Conservation (phyloP, 2,329 filamentous ascomycete species). For the Cladobotryum protrusum region DNA sequence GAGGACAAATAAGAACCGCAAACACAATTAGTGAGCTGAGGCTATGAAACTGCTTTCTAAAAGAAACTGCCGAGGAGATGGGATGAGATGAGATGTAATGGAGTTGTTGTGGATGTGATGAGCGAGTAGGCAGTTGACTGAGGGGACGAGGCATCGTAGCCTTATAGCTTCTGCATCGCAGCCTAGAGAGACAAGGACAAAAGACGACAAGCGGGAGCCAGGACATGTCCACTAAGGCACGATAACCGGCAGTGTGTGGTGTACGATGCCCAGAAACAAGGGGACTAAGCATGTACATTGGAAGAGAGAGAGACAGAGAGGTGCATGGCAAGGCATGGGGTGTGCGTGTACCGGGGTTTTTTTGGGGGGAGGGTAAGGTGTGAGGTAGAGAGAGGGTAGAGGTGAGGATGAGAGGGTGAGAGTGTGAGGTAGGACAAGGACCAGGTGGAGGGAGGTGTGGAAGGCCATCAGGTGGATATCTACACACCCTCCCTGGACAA, state of each 20-base stretch:
- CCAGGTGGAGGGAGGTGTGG: background rate
- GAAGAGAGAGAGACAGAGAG: background rate
- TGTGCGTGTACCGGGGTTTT: too few relatives aligned
- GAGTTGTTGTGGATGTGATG: slow-evolving; percentile 19
- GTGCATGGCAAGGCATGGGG: background rate
- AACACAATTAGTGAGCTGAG: slow-evolving; percentile 7
- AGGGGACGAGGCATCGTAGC: slow-evolving; percentile 43
- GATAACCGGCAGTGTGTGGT: slow-evolving; percentile 6
- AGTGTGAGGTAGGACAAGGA: background rate
- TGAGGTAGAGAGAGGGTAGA: background rate
- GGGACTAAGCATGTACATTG: background rate
- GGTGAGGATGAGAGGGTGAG: background rate
- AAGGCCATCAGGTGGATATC: background rate
- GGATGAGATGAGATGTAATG: slow-evolving; percentile 13
- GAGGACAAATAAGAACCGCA: slow-evolving; percentile 7
- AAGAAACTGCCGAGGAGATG: slow-evolving; percentile 14
- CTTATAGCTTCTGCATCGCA: slow-evolving; percentile 41
- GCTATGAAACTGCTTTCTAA: slow-evolving; percentile 11
- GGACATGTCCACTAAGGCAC: slow-evolving; percentile 4
- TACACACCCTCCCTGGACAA: background rate
- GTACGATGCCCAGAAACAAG: background rate
- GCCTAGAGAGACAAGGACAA: slow-evolving; percentile 22
- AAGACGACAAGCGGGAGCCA: slow-evolving; percentile 5
- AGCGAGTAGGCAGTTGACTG: slow-evolving; percentile 16
- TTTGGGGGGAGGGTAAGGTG: background rate